These are phyloP conservation scores for Wickerhamiella cacticola DNA, from an alignment of 805 yeast species.

Conservation along the genomic window DNA sequence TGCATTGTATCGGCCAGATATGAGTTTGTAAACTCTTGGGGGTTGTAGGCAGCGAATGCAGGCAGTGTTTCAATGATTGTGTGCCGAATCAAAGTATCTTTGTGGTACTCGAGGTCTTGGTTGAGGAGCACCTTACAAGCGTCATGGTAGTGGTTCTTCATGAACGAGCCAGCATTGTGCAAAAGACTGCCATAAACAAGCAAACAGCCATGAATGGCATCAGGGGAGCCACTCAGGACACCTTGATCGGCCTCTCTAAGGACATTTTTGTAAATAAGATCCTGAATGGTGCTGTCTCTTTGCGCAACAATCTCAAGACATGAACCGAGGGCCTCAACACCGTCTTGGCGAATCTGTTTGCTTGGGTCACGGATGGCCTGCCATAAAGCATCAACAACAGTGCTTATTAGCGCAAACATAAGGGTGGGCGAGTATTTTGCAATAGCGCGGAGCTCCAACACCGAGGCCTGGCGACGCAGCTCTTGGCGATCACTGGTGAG, in stretches of 20 bases:
- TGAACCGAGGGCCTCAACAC: slow-evolving; percentile 67
- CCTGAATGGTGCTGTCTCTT: slow-evolving; percentile 58
- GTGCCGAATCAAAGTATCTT: slow-evolving; percentile 59
- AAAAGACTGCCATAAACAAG: slow-evolving; percentile 72
- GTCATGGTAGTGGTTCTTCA: slow-evolving; percentile 59
- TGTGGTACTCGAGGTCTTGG: slow-evolving; percentile 55
- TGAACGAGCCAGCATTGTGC: slow-evolving; percentile 55
- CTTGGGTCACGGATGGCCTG: slow-evolving; percentile 73
- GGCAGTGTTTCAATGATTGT: slow-evolving; percentile 83
- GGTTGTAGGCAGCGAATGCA: slow-evolving; percentile 63
- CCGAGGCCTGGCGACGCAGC: slow-evolving; percentile 70
- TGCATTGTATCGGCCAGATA: slow-evolving; percentile 70
- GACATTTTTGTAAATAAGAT: slow-evolving; percentile 62
- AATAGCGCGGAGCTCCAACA: slow-evolving; percentile 68
- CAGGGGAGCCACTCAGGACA: slow-evolving; percentile 40
- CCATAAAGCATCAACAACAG: slow-evolving; percentile 77
- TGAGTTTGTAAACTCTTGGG: slow-evolving; percentile 60
- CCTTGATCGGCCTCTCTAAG: slow-evolving; percentile 55
- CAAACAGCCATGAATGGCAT: slow-evolving; percentile 76
- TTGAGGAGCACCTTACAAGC: slow-evolving; percentile 59
- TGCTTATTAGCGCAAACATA: slow-evolving; percentile 62
- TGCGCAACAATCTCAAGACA: slow-evolving; percentile 70
- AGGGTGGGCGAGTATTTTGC: slow-evolving; percentile 82
- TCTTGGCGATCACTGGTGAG: slow-evolving; percentile 79
- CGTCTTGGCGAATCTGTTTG: slow-evolving; percentile 61